Evolutionary conservation across 2,329 filamentous ascomycete species (phyloP), one percentile per base, ranked within the genome.

Genomic region (Hypomyces rosellus): DNA sequence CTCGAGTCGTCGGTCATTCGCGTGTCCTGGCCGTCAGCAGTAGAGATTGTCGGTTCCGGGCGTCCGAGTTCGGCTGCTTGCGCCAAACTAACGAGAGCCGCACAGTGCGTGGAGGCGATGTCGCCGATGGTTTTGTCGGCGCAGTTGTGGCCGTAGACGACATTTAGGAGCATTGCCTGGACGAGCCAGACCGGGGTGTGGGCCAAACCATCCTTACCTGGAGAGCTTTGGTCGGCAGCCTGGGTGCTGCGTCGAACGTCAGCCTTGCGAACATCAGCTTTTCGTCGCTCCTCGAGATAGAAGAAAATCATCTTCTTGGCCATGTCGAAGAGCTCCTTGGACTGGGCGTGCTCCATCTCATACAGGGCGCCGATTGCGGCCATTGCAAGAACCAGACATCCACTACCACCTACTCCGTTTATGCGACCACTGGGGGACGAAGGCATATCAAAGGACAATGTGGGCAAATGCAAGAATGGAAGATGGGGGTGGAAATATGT

Each of bases 231-330:
- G 54, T 80, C 76, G 40, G 68, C 70, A 48, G 69, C 65, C 50
- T 73, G 62, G 9, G 74, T 70, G 61, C 75, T 75, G 52, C 79
- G 75, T 46, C 79, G 75, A 55, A 78, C 74, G 60, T 82, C 78
- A 44, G 77, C 78, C 63, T 80, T 81, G 59, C 80, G 76, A 55
- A 95, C 85, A 63, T 95, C 90, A 48, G 87, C 86, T 66, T 91
- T 92, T 57, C 90, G 84, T 51, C 90, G 81, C 66, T 96, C 90
- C 66, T 97, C 92, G 34, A 99, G 80, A 64, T 96, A 96, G 54
- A 91, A 76, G 56, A 92, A 85, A 51, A 97, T 95, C 85, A 96
- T 89, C 70, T 90, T 95, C 74, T 96, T 96, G 45, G 91, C 88
- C 64, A 90, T 86, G 59, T 95, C 89, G 62, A 96, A 96, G 7